Evolutionary conservation across 2,329 filamentous ascomycete genomes (phyloP).

Genomic region (Xylaria sp.): DNA sequence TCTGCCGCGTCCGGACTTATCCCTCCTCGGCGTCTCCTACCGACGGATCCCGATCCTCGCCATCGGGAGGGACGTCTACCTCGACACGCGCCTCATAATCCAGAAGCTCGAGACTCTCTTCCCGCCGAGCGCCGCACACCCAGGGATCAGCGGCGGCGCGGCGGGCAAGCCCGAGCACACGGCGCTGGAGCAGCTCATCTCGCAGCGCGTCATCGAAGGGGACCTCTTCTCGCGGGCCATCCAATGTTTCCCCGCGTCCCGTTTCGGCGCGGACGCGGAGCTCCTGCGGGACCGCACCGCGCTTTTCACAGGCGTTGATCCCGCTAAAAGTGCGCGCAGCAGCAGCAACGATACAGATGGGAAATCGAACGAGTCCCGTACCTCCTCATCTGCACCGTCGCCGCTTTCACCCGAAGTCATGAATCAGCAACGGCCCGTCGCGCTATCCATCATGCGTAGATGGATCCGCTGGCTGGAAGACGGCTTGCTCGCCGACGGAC

Average conservation of each 20-base stretch:
- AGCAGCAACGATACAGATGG: neutral
- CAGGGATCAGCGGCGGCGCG: constrained; percentile 34
- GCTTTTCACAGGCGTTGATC: constrained; percentile 40
- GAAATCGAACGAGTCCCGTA: too few species aligned
- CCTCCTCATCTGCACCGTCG: constrained; percentile 6
- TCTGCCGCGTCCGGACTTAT: constrained; percentile 70
- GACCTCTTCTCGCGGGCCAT: constrained; percentile 61
- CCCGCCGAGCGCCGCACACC: constrained; percentile 47
- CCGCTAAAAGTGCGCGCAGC: too few species aligned
- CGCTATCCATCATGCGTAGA: constrained; percentile 58
- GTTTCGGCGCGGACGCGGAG: constrained; percentile 59
- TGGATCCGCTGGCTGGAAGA: constrained; percentile 65
- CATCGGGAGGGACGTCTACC: constrained; percentile 71
- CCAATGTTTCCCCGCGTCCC: constrained; percentile 61
- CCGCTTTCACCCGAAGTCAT: constrained; percentile 38
- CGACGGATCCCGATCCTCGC: constrained; percentile 72
- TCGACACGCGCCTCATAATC: constrained; percentile 73
- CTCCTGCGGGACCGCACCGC: constrained; percentile 64
- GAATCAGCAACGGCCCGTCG: constrained; percentile 53
- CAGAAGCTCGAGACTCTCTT: constrained; percentile 65
- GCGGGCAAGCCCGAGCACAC: constrained; percentile 41
- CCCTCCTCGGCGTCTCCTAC: constrained; percentile 66
- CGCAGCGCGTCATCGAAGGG: constrained; percentile 60
- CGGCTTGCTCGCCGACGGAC: constrained; percentile 68
- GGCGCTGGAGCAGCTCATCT: constrained; percentile 61